A percentile compares a stretch with the other conserved stretches of the same genome.
phyloP scores from a whole-genome alignment of 1,284 basidiomycete species.

The Entoloma clypeatum region DNA sequence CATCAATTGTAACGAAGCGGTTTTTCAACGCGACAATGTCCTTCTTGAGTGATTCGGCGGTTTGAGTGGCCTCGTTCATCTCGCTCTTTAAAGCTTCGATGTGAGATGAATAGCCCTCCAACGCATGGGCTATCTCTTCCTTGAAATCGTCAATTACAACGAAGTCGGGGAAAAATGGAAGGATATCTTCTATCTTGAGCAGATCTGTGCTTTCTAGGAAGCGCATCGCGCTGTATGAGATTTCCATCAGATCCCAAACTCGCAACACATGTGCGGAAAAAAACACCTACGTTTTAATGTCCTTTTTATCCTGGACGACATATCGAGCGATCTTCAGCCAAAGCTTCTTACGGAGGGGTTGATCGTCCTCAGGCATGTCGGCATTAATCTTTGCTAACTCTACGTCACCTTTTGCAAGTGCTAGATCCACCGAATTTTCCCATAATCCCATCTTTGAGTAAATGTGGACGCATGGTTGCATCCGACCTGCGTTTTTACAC shows the following conservation, averaged over 20 bases:
- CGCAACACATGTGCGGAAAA: constrained; percentile 2
- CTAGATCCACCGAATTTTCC: constrained; percentile 95
- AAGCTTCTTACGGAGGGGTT: constrained; percentile 84
- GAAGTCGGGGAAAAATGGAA: constrained; percentile 99
- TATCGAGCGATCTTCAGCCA: constrained; percentile 98
- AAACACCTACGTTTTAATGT: constrained; percentile 85
- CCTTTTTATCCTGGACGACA: constrained; percentile 95
- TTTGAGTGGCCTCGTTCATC: constrained; percentile 94
- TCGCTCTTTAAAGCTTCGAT: constrained; percentile 90
- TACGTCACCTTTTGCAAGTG: constrained; percentile 88
- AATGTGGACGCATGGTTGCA: constrained; percentile 92
- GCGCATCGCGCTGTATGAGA: constrained; percentile 77
- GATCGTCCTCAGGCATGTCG: constrained; percentile 89
- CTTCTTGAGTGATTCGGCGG: constrained; percentile 89
- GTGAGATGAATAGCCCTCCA: constrained; percentile 91
- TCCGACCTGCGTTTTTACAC: constrained; percentile 80
- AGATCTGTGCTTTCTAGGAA: constrained; percentile 93
- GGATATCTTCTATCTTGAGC: constrained; percentile 96
- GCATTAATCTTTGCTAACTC: constrained; percentile 93
- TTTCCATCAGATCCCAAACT: constrained; percentile 4
- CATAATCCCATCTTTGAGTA: constrained; percentile 98
- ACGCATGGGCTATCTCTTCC: constrained; percentile 93
- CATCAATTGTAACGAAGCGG: constrained; percentile 92
- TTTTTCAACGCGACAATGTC: constrained; percentile 85
- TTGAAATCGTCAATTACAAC: constrained; percentile 99